Percentiles rank a stretch among this genome's conserved stretches.
Conservation (phyloP, 805 yeast genomes). For the Limtongia smithiae region DNA sequence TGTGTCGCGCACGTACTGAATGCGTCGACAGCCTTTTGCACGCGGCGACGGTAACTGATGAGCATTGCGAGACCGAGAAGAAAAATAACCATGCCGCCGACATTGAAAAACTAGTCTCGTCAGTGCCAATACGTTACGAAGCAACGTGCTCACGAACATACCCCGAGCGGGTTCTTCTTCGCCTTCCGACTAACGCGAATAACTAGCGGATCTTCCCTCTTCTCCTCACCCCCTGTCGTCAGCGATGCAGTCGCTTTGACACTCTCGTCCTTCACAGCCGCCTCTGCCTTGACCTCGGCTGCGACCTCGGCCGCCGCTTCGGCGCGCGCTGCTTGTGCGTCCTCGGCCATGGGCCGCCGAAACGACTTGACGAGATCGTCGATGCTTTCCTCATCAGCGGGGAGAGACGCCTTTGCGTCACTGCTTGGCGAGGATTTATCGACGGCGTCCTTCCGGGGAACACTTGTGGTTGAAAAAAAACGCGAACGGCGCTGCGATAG, state of each 20-base stretch:
- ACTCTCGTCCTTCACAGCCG: too few species aligned
- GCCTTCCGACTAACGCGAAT: slow-evolving; percentile 4
- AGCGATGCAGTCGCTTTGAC: too few species aligned
- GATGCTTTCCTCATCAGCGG: too few species aligned
- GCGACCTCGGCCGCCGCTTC: not conserved
- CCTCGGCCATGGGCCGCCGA: slow-evolving; percentile 9
- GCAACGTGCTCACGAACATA: not conserved
- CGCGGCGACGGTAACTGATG: slow-evolving; percentile 16
- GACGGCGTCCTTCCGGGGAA: too few species aligned
- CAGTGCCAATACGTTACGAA: not conserved
- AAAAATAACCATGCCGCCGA: slow-evolving; percentile 14
- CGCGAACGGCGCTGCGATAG: too few species aligned
- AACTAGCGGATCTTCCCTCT: slow-evolving; percentile 19
- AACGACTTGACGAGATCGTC: slow-evolving; percentile 7
- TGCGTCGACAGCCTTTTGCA: slow-evolving; percentile 18
- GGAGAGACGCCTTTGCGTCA: too few species aligned
- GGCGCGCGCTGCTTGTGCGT: too few species aligned
- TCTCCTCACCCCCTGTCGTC: too few species aligned
- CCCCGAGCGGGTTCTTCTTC: slow-evolving; percentile 15
- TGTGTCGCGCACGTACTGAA: slow-evolving; percentile 14
- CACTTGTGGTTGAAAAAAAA: too few species aligned
- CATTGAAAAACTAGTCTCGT: slow-evolving; percentile 12
- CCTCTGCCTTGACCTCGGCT: not conserved
- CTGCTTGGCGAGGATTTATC: too few species aligned
- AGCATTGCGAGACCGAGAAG: slow-evolving; percentile 7